phyloP scores from a whole-genome alignment of 208 protist species.

The Sergeia podlipaevii region DNA sequence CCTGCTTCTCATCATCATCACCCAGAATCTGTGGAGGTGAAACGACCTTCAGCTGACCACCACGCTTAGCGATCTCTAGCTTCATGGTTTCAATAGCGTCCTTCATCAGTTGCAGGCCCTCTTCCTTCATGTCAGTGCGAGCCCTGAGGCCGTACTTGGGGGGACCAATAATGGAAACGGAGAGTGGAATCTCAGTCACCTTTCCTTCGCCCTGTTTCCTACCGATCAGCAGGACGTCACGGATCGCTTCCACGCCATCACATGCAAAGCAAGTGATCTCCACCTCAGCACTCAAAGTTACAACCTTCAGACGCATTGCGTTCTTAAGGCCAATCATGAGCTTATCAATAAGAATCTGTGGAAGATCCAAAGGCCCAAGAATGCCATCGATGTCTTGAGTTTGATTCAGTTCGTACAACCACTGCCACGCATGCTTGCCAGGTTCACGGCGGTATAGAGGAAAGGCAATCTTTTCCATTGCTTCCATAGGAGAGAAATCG shows the following conservation, averaged over 20 bases:
- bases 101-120: constrained; percentile 87
- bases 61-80: constrained; percentile 82
- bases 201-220: constrained; percentile 73
- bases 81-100: constrained; percentile 90
- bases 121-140: constrained; percentile 91
- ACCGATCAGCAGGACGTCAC: constrained; percentile 92
- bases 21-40: constrained; percentile 75
- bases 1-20: constrained; percentile 27
- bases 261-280: constrained; percentile 98
- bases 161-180: constrained; percentile 95
- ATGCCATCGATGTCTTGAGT: constrained; percentile 62
- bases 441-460: constrained; percentile 90
- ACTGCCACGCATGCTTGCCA: constrained; percentile 76
- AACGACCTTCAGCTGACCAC: constrained; percentile 86
- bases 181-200: constrained; percentile 63
- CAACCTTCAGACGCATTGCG: constrained; percentile 54
- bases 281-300: constrained; percentile 95
- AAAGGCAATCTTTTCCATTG: constrained; percentile 95
- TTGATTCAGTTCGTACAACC: constrained; percentile 75
- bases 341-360: constrained; percentile 46
- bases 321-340: constrained; percentile 88
- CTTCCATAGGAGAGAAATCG: constrained; percentile 49
- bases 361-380: constrained; percentile 63
- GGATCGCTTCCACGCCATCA: constrained; percentile 98
- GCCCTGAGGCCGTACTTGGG: constrained; percentile 95